Evolutionary conservation across 306 rosid genomes (phyloP).

Genomic region (Inga oerstediana): DNA sequence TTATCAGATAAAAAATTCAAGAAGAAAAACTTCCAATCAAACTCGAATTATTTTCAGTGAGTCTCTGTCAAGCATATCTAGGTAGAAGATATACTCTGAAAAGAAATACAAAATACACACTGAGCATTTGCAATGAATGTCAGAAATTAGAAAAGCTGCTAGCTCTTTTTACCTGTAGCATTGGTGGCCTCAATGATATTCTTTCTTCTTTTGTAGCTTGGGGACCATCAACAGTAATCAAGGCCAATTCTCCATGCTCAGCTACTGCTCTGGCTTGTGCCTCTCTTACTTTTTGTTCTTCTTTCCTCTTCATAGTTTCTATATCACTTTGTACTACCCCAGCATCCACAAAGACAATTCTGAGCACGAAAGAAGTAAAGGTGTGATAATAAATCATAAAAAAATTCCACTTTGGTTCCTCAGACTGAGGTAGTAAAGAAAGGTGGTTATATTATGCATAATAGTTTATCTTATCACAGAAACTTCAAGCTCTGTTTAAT

Average conservation of each 20-base stretch:
- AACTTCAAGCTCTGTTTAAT: not conserved
- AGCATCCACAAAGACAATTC: constrained; percentile 95
- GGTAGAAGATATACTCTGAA: not conserved
- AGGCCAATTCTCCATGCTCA: constrained; percentile 93
- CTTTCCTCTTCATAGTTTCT: constrained; percentile 85
- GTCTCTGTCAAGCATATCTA: not conserved
- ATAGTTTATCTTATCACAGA: not conserved
- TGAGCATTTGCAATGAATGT: constrained; percentile 20
- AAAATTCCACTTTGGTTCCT: constrained; percentile 21
- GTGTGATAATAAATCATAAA: not conserved
- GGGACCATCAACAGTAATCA: constrained; percentile 81
- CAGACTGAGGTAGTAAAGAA: not conserved
- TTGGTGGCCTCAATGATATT: constrained; percentile 82
- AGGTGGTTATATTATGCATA: not conserved
- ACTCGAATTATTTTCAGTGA: not conserved
- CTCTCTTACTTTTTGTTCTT: constrained; percentile 79
- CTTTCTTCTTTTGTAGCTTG: constrained; percentile 75
- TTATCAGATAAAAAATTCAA: too few relatives aligned
- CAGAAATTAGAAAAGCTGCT: constrained; percentile 2
- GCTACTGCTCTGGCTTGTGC: constrained; percentile 74
- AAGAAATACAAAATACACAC: constrained; percentile 17
- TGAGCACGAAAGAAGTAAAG: constrained; percentile 38
- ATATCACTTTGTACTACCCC: constrained; percentile 87
- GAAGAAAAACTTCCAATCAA: not conserved
- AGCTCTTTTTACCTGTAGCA: constrained; percentile 77